Evolutionary conservation across 768 basidiomycete species (phyloP), one percentile per base, ranked within the genome.

Genomic region (Pleurotus ostreatus): DNA sequence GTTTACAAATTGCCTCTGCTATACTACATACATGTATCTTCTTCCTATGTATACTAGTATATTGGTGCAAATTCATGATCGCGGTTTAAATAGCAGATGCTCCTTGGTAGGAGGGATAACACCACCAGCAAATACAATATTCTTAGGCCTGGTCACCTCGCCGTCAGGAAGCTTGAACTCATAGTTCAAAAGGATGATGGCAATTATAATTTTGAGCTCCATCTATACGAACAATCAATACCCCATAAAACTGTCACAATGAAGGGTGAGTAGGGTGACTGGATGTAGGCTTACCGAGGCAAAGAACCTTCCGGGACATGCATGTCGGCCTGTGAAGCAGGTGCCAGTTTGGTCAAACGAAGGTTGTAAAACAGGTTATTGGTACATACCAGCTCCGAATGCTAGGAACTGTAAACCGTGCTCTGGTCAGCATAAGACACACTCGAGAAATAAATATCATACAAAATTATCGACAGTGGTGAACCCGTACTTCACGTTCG

Each of bases 121-220:
- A 30, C 65, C 68, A 13, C 68, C 69, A 47, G 74, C 72, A 58
- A 74, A 71, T 1, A 63, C 51, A 4, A 67, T 34, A 54, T 72
- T 72, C 53, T 64, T 58, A 8, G 71, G 70, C 22, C 71, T 63
- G 26, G 60, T 38, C 13, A 48, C 60, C 30, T 67, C 54, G 13
- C 65, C 63, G 55, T 62, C 58, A 7, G 67, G 67, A 41, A 65
- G 65, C 9, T 55, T 60, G 49, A 74, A 60, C 44, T 73, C 68
- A 55, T 70, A 72, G n/a, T 68, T 63, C 44, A 71, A 65, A 8
- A 74, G 61, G 23, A 74, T 65, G 46, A 71, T 68, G 23, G 70
- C 70, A 15, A 71, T 59, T 66, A 74, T 74, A 47, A 72, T 64
- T 55, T 72, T 74, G 53, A 74, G 58, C 57, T 70, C 68, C 65